Percentiles rank a stretch among this genome's conserved stretches.
These are phyloP conservation scores for Dictyostelium brefeldianum DNA, from an alignment of 78 protist species.

Conservation along the genomic window DNA sequence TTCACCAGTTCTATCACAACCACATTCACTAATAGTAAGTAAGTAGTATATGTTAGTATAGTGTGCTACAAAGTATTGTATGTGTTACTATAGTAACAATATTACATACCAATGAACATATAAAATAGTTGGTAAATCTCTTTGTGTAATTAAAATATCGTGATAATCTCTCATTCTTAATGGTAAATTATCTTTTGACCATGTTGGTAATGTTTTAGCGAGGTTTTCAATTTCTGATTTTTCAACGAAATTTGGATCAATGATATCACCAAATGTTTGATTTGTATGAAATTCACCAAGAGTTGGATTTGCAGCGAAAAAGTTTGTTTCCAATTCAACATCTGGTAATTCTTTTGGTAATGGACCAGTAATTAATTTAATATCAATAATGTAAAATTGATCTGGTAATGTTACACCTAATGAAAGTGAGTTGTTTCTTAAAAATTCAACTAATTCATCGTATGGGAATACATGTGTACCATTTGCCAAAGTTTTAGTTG, in stretches of 20 bases:
- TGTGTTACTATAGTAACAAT: no score
- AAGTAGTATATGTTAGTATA: no score
- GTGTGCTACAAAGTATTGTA: no score
- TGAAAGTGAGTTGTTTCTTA: constrained; percentile 33
- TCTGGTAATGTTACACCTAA: constrained; percentile 38
- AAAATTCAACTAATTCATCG: constrained; percentile 16
- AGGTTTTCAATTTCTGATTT: background rate
- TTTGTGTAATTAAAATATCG: background rate
- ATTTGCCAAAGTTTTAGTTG: constrained; percentile 35
- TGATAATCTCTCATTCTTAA: constrained; percentile 33
- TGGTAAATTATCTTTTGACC: constrained; percentile 69
- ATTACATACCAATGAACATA: constrained; percentile 55
- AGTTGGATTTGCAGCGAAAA: constrained; percentile 50
- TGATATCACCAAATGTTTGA: constrained; percentile 54
- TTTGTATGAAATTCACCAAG: constrained; percentile 48
- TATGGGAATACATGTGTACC: constrained; percentile 51
- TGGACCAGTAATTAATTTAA: constrained; percentile 42
- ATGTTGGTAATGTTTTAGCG: constrained; percentile 18
- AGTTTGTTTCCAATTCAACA: constrained; percentile 26
- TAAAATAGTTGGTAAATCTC: constrained; percentile 22
- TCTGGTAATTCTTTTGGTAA: constrained; percentile 34
- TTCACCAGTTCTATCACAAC: constrained; percentile 79
- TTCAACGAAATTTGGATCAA: constrained; percentile 23
- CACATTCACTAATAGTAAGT: constrained; percentile 37
- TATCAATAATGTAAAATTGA: constrained; percentile 48